Percentiles rank a stretch among this genome's conserved stretches.
Evolutionary conservation across 2,329 filamentous ascomycete genomes (phyloP).

Genomic region (Pseudogymnoascus pannorum): DNA sequence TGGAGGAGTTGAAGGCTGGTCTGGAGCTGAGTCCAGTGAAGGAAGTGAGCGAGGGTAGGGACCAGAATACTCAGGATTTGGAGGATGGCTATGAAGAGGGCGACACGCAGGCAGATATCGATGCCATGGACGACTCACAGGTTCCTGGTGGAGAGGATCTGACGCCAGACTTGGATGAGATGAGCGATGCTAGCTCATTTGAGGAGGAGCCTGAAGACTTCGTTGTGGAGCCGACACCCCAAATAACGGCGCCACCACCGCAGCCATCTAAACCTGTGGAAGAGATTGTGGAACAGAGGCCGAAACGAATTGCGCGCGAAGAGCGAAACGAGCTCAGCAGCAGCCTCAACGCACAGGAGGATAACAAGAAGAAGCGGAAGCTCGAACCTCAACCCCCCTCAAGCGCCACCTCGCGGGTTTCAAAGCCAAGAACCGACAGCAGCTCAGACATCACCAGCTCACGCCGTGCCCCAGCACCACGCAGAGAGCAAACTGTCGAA

Average conservation of each 20-base stretch:
- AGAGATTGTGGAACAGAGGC: constrained; percentile 19
- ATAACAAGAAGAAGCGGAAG: constrained; percentile 16
- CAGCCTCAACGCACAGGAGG: constrained; percentile 19
- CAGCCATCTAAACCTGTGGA: neutral
- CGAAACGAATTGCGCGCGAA: neutral
- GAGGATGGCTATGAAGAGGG: constrained; percentile 25
- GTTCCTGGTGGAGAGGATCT: constrained; percentile 10
- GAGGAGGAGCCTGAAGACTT: constrained; percentile 39
- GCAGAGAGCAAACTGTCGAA: neutral
- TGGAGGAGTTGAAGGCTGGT: constrained; percentile 61
- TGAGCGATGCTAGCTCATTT: constrained; percentile 35
- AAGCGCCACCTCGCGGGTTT: neutral
- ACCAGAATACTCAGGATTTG: constrained; percentile 33
- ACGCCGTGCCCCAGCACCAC: neutral
- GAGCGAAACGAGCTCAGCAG: neutral
- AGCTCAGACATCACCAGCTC: neutral
- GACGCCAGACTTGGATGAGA: constrained; percentile 22
- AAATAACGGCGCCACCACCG: neutral
- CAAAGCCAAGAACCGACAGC: neutral
- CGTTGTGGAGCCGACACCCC: neutral
- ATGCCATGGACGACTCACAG: constrained; percentile 27
- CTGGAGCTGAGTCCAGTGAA: constrained; percentile 55
- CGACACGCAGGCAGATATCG: constrained; percentile 29
- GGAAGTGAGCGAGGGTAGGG: constrained; percentile 44
- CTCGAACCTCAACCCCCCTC: neutral